Conservation (phyloP, 345 rosid species). For the Euphorbia peplus region DNA sequence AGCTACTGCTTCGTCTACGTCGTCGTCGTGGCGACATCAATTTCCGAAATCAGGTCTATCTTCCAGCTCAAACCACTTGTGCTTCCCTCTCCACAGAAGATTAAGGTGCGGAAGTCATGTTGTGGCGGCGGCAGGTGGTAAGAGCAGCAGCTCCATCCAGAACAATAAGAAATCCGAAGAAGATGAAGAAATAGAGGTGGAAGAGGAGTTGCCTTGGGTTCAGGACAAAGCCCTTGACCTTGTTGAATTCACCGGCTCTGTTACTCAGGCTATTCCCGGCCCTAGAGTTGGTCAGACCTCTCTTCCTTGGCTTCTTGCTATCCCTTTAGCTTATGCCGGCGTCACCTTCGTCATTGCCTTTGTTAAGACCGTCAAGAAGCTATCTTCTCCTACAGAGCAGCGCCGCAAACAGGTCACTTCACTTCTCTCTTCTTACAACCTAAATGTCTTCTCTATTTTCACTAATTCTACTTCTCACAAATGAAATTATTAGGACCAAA, state of each 20-base stretch:
- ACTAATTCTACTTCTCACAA: too few relatives aligned
- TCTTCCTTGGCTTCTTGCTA: constrained; percentile 89
- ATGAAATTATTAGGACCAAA: too few relatives aligned
- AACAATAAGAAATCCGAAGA: constrained; percentile 24
- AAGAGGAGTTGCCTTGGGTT: constrained; percentile 89
- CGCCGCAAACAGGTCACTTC: constrained; percentile 60
- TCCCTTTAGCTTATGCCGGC: constrained; percentile 77
- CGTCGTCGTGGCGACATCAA: constrained; percentile 20
- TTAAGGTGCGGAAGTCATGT: not conserved
- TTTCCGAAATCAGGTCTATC: constrained; percentile 15
- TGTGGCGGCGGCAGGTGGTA: constrained; percentile 27
- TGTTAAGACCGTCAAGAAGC: constrained; percentile 72
- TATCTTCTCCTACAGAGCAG: constrained; percentile 67
- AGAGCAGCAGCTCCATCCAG: constrained; percentile 15
- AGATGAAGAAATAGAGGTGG: constrained; percentile 65
- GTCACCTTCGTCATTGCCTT: constrained; percentile 67
- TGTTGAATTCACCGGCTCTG: constrained; percentile 89
- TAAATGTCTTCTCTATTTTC: too few relatives aligned
- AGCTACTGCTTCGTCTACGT: constrained; percentile 7
- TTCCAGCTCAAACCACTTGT: not conserved
- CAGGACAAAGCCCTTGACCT: constrained; percentile 90
- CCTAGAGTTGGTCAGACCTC: constrained; percentile 88
- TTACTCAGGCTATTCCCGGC: constrained; percentile 90
- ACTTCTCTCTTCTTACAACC: too few relatives aligned
- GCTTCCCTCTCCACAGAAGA: constrained; percentile 3